Evolutionary conservation across 78 protist species (phyloP), one percentile per base, ranked within the genome.

Genomic region (Cavenderia fasciculata): DNA sequence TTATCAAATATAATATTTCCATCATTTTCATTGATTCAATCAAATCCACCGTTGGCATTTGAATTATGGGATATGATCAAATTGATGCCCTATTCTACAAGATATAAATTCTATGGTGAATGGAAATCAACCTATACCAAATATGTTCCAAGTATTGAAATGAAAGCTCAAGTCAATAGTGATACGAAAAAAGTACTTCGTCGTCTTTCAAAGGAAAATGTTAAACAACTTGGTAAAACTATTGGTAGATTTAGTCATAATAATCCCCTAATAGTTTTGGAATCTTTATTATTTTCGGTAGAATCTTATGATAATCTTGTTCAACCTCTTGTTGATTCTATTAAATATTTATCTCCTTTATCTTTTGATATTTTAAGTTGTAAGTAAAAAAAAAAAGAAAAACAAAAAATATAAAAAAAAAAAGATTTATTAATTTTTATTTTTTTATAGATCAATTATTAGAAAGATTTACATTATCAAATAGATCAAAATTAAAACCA

Each of bases 171-270:
- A 16, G 85, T 74, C 1, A 74, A 46, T 1, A 7, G 19, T 25
- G 93, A 86, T 4, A 86, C 79, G 3, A 54, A 56, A 18, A 86
- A 86, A 49, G 31, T 86, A 8, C 31, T 86, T 12, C 10, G 96
- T 14, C 89, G 96, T 27, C 19, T 93, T 19, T 79, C 96, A 21
- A 92, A 84, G 47, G 94, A 93, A 47, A 93, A 87, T 44, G 61
- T 61, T 29, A 93, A 93, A 82, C 94, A 62, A 44, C 56, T 52
- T 40, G 96, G 94, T 38, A 72, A 87, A 25, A 25, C 82, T 6
- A 44, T 93, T 38, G 94, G 86, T 29, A 93, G 92, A 84, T 12
- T 79, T n/a, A 34, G 92, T 31, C 91, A 85, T 66, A 4, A 23
- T 38, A 71, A 85, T 36, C 93, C 94, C 19, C 12, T 44, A 10